Evolutionary conservation across 148 eudicot genomes (phyloP).

Genomic region (Chenopodium formosanum): DNA sequence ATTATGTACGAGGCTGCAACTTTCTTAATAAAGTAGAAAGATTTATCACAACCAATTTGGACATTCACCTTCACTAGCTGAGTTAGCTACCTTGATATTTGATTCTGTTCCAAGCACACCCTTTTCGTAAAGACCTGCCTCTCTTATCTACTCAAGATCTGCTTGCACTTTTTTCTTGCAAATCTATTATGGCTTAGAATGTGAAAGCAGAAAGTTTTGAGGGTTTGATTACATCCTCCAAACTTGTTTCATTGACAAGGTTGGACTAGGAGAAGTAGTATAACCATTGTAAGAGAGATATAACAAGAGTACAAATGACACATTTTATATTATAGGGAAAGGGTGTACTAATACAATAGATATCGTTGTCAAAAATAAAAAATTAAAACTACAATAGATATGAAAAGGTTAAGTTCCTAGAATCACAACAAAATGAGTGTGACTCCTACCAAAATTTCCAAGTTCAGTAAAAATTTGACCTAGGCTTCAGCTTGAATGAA

Average conservation of each 20-base stretch:
- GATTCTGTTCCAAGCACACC: neutral
- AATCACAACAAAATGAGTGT: neutral
- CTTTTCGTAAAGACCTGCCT: too few species aligned
- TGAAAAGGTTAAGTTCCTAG: neutral
- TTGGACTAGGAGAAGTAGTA: neutral
- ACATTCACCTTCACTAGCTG: neutral
- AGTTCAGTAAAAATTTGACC: neutral
- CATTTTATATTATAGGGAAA: neutral
- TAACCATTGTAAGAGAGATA: neutral
- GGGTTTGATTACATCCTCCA: neutral
- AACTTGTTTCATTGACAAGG: neutral
- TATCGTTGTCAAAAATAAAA: neutral
- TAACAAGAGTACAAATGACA: neutral
- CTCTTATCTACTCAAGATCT: too few species aligned
- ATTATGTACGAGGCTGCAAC: neutral
- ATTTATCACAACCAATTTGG: too few species aligned
- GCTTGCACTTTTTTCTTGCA: neutral
- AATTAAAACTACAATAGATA: neutral
- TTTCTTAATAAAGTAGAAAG: too few species aligned
- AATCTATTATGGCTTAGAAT: too few species aligned
- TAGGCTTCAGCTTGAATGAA: slow-evolving; percentile 42
- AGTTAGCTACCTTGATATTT: neutral
- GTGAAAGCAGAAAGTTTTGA: neutral
- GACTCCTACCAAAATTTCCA: neutral
- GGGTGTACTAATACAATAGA: neutral